A percentile compares a stretch with the other conserved stretches of the same genome.
Conservation (phyloP, 2,329 filamentous ascomycete genomes). For the Tolypocladium album region DNA sequence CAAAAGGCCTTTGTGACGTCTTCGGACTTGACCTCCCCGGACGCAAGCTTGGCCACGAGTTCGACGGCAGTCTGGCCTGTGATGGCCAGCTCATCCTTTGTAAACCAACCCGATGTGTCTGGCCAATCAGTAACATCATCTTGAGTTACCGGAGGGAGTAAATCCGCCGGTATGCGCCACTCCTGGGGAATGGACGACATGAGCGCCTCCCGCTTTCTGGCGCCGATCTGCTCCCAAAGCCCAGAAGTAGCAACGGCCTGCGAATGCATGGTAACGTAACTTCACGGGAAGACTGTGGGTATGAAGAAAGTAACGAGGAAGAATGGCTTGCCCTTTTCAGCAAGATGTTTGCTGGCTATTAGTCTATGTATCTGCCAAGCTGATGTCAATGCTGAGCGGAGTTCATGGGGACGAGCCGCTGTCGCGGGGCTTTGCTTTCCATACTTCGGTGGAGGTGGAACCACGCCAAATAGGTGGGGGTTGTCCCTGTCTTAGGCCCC, state of each 20-base stretch:
- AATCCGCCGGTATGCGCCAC: slow-evolving; percentile 41
- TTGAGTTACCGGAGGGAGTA: slow-evolving; percentile 42
- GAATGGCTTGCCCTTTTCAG: no score
- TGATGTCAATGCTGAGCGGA: neutral
- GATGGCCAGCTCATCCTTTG: slow-evolving; percentile 31
- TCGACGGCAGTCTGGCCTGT: slow-evolving; percentile 31
- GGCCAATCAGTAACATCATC: slow-evolving; percentile 48
- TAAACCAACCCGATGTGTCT: slow-evolving; percentile 48
- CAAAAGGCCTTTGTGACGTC: slow-evolving; percentile 39
- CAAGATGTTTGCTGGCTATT: neutral
- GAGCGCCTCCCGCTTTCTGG: slow-evolving; percentile 31
- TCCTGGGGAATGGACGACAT: slow-evolving; percentile 41
- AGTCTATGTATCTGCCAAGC: neutral
- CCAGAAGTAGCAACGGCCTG: neutral
- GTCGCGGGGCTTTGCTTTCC: neutral
- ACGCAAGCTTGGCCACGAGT: slow-evolving; percentile 26
- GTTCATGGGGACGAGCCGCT: neutral
- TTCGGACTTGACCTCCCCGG: slow-evolving; percentile 24
- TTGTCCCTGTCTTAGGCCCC: neutral
- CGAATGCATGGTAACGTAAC: neutral
- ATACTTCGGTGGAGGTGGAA: neutral
- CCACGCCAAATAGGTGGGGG: neutral
- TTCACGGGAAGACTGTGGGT: no score
- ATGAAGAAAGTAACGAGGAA: neutral
- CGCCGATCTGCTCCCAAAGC: slow-evolving; percentile 29